Evolutionary conservation across 768 basidiomycete species (phyloP), one percentile per base, ranked within the genome.

Genomic region (Leucocoprinus leucothites): DNA sequence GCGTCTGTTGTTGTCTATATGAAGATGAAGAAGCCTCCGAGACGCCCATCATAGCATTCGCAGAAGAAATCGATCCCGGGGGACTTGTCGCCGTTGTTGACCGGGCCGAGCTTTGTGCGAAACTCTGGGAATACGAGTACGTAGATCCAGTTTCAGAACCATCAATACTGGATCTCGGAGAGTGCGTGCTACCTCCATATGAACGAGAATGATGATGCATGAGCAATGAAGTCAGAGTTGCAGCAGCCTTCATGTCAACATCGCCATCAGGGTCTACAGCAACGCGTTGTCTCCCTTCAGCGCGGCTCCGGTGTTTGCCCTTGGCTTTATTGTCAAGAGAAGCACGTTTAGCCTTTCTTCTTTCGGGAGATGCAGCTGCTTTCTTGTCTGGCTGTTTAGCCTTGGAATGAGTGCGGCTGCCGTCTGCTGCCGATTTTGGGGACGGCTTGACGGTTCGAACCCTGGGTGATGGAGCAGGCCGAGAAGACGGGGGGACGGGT

Each of bases 211-310:
- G 61, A 57, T 86, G 79, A 57, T 86, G 80, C 56, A 87, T 74
- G 54, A 86, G 74, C 53, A 91, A 74, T 9, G 84, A 84, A 0
- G 90, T 91, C 60, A 92, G 73, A 8, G 90, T 88, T 24, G 86
- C 87, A 6, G 89, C 90, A 38, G 89, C 90, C 67, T 91, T 87
- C 80, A 91, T 87, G 67, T 90, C 89, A 48, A 86, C 75, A 61
- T 85, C 86, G 11, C 75, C 80, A 56, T 82, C 81, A 13, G 70
- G 72, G 50, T 78, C 75, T 53, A 73, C 69, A n/a, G n/a, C n/a
- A n/a, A n/a, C n/a, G n/a, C n/a, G n/a, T n/a, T n/a, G n/a, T n/a
- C n/a, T n/a, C n/a, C n/a, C n/a, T n/a, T n/a, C n/a, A 51, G 66
- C 65, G 65, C 64, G 63, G 49, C 58, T 69, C 24, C 16, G 62